These are phyloP conservation scores for Penicillium pancosmium DNA, from an alignment of 495 filamentous ascomycete genomes.

Conservation along the genomic window DNA sequence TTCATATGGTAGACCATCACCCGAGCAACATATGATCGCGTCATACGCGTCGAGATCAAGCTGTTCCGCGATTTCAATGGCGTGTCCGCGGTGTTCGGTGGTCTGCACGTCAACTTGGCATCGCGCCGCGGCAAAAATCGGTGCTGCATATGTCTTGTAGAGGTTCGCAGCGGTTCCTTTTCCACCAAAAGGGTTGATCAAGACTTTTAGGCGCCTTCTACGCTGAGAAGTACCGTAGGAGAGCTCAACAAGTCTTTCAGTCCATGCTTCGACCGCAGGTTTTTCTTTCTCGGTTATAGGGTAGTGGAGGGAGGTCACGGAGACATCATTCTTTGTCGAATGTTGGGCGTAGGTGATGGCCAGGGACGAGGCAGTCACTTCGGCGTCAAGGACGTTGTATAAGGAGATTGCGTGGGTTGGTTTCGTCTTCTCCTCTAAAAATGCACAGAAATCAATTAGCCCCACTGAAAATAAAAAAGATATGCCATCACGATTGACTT, in stretches of 20 bases:
- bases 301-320: conserved; percentile 62
- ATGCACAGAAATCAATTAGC: conserved; percentile 18
- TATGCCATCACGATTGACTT: conserved; percentile 11
- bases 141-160: conserved; percentile 76
- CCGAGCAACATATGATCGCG: conserved; percentile 84
- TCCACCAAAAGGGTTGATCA: conserved; percentile 91
- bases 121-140: conserved; percentile 79
- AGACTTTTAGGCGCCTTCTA: conserved; percentile 77
- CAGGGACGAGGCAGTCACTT: conserved; percentile 61
- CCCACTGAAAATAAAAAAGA: background rate
- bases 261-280: conserved; percentile 58
- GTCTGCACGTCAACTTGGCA: conserved; percentile 76
- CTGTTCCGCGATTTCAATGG: conserved; percentile 73
- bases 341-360: conserved; percentile 73
- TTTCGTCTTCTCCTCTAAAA: conserved; percentile 30
- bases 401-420: conserved; percentile 65
- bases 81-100: conserved; percentile 76
- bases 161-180: conserved; percentile 74
- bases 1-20: conserved; percentile 89
- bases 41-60: conserved; percentile 82
- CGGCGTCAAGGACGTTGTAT: conserved; percentile 85
- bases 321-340: conserved; percentile 57
- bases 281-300: conserved; percentile 56
- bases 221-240: conserved; percentile 75
- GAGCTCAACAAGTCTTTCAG: conserved; percentile 61